A percentile compares a stretch with the other conserved stretches of the same genome.
Evolutionary conservation across 768 basidiomycete genomes (phyloP).

Genomic region (Boletus rufocinnamomeus): DNA sequence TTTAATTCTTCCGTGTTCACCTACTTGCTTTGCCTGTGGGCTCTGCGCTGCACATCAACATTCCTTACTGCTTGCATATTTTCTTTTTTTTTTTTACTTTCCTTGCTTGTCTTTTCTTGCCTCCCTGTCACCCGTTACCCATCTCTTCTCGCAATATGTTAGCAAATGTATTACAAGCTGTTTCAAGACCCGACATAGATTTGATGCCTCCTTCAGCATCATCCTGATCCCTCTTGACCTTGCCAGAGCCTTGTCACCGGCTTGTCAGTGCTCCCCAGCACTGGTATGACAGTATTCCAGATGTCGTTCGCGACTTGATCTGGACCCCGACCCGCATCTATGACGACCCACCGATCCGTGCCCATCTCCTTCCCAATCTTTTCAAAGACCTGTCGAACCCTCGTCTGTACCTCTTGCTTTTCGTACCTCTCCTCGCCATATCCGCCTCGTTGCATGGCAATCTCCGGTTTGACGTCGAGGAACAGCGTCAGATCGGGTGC

Average conservation of each 20-base stretch:
- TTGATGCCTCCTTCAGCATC: background rate
- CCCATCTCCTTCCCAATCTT: constrained; percentile 56
- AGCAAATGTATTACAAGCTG: constrained; percentile 29
- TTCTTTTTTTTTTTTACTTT: constrained; percentile 2
- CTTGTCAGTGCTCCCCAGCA: constrained; percentile 38
- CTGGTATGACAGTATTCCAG: constrained; percentile 52
- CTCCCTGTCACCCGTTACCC: constrained; percentile 23
- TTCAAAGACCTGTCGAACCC: constrained; percentile 62
- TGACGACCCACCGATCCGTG: constrained; percentile 48
- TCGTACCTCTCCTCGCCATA: constrained; percentile 91
- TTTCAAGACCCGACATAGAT: constrained; percentile 11
- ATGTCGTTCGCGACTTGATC: constrained; percentile 55
- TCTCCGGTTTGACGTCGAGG: constrained; percentile 75
- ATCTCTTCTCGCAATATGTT: constrained; percentile 23
- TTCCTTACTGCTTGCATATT: constrained; percentile 13
- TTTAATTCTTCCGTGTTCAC: constrained; percentile 14
- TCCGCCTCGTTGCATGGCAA: constrained; percentile 68
- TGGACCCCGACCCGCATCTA: constrained; percentile 58
- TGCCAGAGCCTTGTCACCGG: constrained; percentile 58
- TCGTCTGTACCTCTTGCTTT: constrained; percentile 69
- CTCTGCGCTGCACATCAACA: constrained; percentile 11
- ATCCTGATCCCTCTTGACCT: background rate
- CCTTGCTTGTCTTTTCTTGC: constrained; percentile 16
- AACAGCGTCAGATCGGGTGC: constrained; percentile 88
- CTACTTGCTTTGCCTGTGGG: constrained; percentile 14